Percentiles rank a stretch among this genome's conserved stretches.
These are phyloP conservation scores for Cephalotrichum gorgonifer DNA, from an alignment of 2,329 filamentous ascomycete genomes.

Conservation along the genomic window DNA sequence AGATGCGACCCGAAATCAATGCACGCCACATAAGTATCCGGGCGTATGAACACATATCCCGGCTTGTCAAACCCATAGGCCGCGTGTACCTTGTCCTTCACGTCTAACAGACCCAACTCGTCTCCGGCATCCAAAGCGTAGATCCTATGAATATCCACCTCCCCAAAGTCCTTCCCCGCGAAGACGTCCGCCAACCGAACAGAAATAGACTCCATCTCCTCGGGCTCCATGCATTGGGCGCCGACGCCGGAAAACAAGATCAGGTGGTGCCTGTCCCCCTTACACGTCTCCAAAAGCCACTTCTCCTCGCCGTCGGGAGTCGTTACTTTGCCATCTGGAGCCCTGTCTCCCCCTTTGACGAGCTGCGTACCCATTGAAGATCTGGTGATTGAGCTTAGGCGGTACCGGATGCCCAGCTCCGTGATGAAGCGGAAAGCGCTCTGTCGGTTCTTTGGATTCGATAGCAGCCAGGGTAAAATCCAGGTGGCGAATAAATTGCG, in stretches of 20 bases:
- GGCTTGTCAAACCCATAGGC: not conserved
- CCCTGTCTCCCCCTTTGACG: constrained; percentile 34
- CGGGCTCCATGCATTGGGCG: not conserved
- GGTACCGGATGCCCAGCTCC: constrained; percentile 31
- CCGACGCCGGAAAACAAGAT: constrained; percentile 19
- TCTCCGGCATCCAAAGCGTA: not conserved
- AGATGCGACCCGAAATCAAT: not conserved
- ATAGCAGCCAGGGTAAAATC: constrained; percentile 23
- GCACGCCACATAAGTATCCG: not conserved
- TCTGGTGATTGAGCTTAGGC: constrained; percentile 23
- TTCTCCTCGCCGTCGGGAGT: constrained; percentile 7
- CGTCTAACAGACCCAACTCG: not conserved
- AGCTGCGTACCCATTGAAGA: constrained; percentile 20
- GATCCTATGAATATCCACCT: not conserved
- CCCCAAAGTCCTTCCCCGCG: not conserved
- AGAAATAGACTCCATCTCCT: constrained; percentile 1
- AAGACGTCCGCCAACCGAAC: not conserved
- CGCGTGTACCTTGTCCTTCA: not conserved
- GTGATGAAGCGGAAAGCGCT: constrained; percentile 24
- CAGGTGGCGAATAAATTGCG: constrained; percentile 26
- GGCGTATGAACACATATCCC: not conserved
- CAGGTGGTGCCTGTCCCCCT: constrained; percentile 16
- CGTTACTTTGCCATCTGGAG: constrained; percentile 24
- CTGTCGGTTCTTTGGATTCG: constrained; percentile 11
- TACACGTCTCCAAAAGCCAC: constrained; percentile 16